Evolutionary conservation across 306 rosid genomes (phyloP).

Genomic region (Myrica gale): DNA sequence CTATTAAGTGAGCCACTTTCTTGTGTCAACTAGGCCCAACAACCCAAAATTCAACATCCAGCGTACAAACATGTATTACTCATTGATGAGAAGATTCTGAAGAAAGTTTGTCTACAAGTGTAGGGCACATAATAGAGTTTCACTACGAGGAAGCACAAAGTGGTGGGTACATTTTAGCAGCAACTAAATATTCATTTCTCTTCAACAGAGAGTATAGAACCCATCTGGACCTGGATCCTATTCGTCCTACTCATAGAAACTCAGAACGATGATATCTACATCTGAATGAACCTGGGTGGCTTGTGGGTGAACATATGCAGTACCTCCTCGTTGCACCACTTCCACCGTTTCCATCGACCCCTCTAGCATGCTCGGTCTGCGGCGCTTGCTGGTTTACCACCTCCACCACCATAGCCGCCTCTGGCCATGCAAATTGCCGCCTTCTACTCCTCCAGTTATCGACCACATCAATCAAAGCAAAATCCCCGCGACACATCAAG

Average conservation of each 20-base stretch:
- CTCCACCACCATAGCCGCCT: background rate
- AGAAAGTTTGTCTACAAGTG: background rate
- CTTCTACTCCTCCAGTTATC: background rate
- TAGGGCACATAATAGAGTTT: background rate
- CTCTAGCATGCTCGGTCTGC: background rate
- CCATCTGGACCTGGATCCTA: background rate
- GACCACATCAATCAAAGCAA: background rate
- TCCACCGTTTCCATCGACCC: background rate
- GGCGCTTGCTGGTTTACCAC: background rate
- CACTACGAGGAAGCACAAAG: background rate
- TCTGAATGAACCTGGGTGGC: constrained; percentile 8
- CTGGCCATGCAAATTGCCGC: background rate
- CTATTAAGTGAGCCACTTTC: no score
- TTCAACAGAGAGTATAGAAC: background rate
- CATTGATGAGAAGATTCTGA: no score
- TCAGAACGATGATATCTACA: constrained; percentile 7
- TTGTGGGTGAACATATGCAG: constrained; percentile 4
- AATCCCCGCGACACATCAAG: background rate
- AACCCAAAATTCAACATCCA: no score
- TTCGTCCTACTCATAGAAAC: background rate
- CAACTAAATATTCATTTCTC: background rate
- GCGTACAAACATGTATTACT: no score
- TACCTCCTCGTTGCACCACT: background rate
- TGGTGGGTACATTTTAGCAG: background rate
- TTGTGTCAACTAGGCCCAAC: no score